Evolutionary conservation across 2,329 filamentous ascomycete species (phyloP).

Genomic region (Ophiostoma sp.): DNA sequence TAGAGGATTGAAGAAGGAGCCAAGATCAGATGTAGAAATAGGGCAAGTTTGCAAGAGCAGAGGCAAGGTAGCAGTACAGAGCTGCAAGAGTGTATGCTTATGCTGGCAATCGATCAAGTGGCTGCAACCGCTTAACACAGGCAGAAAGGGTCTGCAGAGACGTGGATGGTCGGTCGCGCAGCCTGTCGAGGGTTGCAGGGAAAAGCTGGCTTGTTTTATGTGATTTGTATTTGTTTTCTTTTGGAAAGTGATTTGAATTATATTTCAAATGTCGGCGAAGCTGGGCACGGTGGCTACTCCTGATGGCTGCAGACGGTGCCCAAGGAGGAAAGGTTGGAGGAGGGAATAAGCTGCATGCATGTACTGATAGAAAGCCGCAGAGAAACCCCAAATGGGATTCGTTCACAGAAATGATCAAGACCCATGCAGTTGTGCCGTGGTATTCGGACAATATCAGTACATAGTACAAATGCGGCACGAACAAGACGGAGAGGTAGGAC

Average conservation of each 20-base stretch:
- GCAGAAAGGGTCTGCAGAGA: neutral
- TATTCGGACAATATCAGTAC: neutral
- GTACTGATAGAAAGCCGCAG: neutral
- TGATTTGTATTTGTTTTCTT: neutral
- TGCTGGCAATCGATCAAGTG: slow-evolving; percentile 10
- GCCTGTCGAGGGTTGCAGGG: neutral
- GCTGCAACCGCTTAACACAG: slow-evolving; percentile 11
- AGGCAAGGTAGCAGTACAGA: slow-evolving; percentile 17
- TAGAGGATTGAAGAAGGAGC: neutral
- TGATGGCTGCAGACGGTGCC: slow-evolving; percentile 22
- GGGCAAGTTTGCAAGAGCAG: slow-evolving; percentile 1
- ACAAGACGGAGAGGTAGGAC: too few species aligned
- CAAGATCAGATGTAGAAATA: slow-evolving; percentile 8
- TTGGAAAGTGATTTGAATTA: neutral
- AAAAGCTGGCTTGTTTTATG: too few species aligned
- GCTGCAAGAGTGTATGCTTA: neutral
- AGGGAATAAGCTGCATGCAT: slow-evolving; percentile 4
- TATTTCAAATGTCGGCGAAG: neutral
- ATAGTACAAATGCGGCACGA: neutral
- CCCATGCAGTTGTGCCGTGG: neutral
- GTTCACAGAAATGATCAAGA: neutral
- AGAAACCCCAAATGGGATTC: neutral
- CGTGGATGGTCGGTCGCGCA: neutral
- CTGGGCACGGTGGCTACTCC: slow-evolving; percentile 15
- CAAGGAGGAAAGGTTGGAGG: slow-evolving; percentile 5